Percentiles rank a stretch among this genome's conserved stretches.
Evolutionary conservation across 1,284 basidiomycete species (phyloP).

Genomic region (Ustilago vetiveriae): DNA sequence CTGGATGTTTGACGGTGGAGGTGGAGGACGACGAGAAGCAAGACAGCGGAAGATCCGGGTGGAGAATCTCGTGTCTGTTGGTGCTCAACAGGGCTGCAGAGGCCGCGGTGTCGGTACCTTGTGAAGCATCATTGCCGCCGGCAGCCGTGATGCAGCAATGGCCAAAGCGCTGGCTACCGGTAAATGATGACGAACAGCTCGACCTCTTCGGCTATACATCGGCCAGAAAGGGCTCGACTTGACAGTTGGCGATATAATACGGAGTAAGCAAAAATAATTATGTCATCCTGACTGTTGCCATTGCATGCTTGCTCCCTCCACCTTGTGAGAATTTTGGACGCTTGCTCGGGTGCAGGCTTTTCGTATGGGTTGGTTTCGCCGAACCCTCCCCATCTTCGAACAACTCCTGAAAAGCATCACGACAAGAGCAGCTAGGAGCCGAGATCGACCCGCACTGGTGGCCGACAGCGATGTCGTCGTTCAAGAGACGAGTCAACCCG

Average conservation of each 20-base stretch:
- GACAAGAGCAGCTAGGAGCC: too few species aligned
- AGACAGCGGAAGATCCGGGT: too few species aligned
- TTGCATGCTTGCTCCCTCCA: conserved; percentile 28
- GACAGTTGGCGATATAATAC: not conserved
- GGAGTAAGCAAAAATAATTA: not conserved
- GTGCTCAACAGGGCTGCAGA: too few species aligned
- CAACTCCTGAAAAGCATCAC: too few species aligned
- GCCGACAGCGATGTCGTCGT: conserved; percentile 72
- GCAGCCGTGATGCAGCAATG: too few species aligned
- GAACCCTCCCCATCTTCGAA: not conserved
- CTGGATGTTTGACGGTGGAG: too few species aligned
- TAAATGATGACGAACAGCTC: not conserved
- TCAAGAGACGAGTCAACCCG: conserved; percentile 75
- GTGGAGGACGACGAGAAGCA: too few species aligned
- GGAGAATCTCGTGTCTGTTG: too few species aligned
- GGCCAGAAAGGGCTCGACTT: too few species aligned
- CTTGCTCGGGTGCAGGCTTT: not conserved
- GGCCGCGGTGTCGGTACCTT: too few species aligned
- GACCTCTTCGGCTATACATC: conserved; percentile 12
- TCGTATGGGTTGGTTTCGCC: not conserved
- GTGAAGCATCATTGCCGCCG: too few species aligned
- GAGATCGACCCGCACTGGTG: not conserved
- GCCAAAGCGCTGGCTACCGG: not conserved
- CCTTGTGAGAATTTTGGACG: conserved; percentile 15
- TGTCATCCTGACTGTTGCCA: conserved; percentile 1